Evolutionary conservation across 345 rosid species (phyloP).

Genomic region (Salix arbutifolia): DNA sequence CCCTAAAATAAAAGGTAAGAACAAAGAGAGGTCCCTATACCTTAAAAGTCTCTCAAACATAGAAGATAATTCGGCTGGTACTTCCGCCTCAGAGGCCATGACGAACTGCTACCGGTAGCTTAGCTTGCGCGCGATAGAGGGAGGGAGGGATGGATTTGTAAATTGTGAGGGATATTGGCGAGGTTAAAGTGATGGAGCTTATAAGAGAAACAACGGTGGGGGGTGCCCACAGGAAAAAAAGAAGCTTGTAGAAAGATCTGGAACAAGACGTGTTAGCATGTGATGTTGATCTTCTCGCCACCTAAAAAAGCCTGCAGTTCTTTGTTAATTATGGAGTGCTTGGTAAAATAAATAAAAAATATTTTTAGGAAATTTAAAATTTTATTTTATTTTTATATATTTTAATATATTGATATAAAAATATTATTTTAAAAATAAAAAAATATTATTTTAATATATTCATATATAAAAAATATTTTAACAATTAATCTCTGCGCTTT

Average conservation of each 20-base stretch:
- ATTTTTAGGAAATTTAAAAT: too few species aligned
- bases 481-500: too few species aligned
- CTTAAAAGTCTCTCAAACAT: constrained; percentile 35
- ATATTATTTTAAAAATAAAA: too few species aligned
- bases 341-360: too few species aligned
- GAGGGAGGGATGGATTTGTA: not conserved
- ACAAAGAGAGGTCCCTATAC: constrained; percentile 37
- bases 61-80: constrained; percentile 21
- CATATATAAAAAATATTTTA: too few species aligned
- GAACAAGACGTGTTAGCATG: not conserved
- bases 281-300: constrained; percentile 2
- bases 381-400: too few species aligned
- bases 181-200: not conserved
- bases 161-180: not conserved
- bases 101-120: not conserved
- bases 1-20: constrained; percentile 53
- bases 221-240: not conserved
- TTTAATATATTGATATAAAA: too few species aligned
- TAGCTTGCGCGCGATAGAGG: not conserved
- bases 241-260: constrained; percentile 21
- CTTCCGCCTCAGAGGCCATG: constrained; percentile 14
- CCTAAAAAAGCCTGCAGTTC: not conserved
- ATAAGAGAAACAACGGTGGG: not conserved
- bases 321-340: too few species aligned
- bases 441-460: too few species aligned